Base-by-base conservation (phyloP, 2,329 filamentous ascomycete genomes). In the Didymella pinodella region DNA sequence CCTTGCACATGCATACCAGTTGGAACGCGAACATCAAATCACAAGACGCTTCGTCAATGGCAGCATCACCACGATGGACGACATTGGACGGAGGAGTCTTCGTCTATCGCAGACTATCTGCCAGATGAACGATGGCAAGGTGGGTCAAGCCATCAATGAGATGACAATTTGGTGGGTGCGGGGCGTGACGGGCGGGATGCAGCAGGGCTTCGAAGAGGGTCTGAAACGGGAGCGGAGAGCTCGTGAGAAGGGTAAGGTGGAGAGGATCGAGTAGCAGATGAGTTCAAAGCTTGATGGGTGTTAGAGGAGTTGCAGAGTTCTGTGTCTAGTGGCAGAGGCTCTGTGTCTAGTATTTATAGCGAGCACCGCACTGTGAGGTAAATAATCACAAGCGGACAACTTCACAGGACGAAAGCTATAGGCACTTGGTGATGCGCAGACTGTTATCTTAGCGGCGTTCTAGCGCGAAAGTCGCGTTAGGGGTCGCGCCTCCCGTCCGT, bases 21-120 rank as follows among this genome's bases (percentile, higher is more conserved):
- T 88, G 62, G 90, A 93, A 71, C 83, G 87, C 16, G 83, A 86
- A 64, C 85, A 92, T 75, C 85, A 85, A 62, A 80, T 93, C 59
- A 87, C 84, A 0, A 84, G 88, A 68, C 83, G 83, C 25, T 62
- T 89, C 1, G 73, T 89, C 18, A 79, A 80, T 7, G 78, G 79
- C 22, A 78, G 85, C 6, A 75, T 88, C 31, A 79, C 80, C 46
- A 80, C 84, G 2, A 83, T 84, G 3, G 83, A 87, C 62, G 75
- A 74, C 47, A 64, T 89, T 43, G 83, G 86, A 3, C 83, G 82
- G 56, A 77, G 80, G 16, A 79, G 85, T 20, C 64, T 86, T 28
- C 78, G 76, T 32, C 67, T 89, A 4, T 84, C 84, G 10, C 82
- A 83, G 10, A 81, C 83, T 0, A 78, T 91, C 3, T 83, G 82